Base-by-base conservation (phyloP, 139 green algal genomes). In the Volvox africanus region DNA sequence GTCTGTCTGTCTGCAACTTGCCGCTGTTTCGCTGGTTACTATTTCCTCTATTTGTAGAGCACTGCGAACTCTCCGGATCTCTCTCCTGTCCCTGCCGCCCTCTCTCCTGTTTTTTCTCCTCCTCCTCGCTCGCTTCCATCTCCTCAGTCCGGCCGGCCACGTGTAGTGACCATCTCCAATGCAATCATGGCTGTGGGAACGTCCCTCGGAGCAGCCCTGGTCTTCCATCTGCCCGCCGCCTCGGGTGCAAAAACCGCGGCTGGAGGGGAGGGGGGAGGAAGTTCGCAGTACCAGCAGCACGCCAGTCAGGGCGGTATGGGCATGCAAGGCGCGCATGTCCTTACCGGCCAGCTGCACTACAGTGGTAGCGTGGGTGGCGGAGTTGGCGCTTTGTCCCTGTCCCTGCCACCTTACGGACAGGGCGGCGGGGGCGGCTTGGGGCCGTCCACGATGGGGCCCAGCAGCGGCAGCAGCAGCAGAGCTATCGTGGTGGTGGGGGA, bases 171-270 rank as follows among this genome's bases (percentile, higher is more conserved):
- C 21, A 65, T 92, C 1, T 68, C 87, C 32, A 86, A 88, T 1
- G 85, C 90, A 30, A 85, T 95, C 19, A 61, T 95, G 33, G 94
- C 94, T 0, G 80, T 96, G 17, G 94, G 94, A 19, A 95, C 92
- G 26, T 67, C 82, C 20, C 61, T 87, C 2, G 94, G 94, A 12
- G 86, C 55, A 0, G 62, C 67, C 0, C n/a, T 95, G 9, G 84
- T 95, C 20, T 88, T 93, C 36, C 93, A 96, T 73, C 87, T 95
- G 69, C 92, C 92, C 2, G 86, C 91, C 20, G 77, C 83, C 6
- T 32, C 75, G 1, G 30, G 14, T 1, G 68, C 5, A 28, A 37
- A 37, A 5, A 55, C 50, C 33, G 71, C 30, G 1, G 65, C 65
- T 30, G 21, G 21, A 73, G 65, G 65, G 65, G 24, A 12, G 2